phyloP scores from a whole-genome alignment of 176 grass and related monocot genomes.

The Otatea glauca region DNA sequence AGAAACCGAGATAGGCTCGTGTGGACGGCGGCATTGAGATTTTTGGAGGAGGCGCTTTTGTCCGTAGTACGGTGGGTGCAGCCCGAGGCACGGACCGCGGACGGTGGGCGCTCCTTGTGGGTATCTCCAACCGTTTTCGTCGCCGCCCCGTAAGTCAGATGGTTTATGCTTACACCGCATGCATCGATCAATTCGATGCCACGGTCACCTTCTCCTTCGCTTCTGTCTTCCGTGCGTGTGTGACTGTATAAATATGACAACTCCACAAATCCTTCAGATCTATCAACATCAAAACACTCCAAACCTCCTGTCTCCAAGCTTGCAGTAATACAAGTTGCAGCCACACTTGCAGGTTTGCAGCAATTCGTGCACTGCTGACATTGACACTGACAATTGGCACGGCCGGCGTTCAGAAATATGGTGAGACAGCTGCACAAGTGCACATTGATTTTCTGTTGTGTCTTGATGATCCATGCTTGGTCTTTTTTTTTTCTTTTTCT shows the following conservation, averaged over 20 bases:
- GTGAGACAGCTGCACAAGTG: not conserved
- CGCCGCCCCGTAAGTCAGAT: not conserved
- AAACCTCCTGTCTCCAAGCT: not conserved
- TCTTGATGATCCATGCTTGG: not conserved
- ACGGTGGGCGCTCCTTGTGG: constrained; percentile 34
- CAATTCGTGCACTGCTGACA: not conserved
- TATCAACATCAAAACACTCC: not conserved
- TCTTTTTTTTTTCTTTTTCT: too few relatives aligned
- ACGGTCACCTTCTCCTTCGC: not conserved
- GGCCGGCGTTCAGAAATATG: not conserved
- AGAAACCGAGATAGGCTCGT: constrained; percentile 20
- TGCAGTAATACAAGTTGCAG: not conserved
- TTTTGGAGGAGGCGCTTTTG: not conserved
- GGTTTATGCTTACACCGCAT: not conserved
- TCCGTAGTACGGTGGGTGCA: constrained; percentile 33
- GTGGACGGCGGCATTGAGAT: constrained; percentile 21
- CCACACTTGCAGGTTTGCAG: too few relatives aligned
- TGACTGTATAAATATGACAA: not conserved
- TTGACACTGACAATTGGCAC: not conserved
- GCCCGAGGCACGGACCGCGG: not conserved
- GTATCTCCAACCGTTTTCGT: constrained; percentile 44
- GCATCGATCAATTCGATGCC: not conserved
- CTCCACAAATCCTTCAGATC: not conserved
- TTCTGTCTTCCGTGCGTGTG: not conserved
- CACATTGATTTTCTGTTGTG: not conserved